These are phyloP conservation scores for Pascua guehoae DNA, from an alignment of 1,284 basidiomycete species.

Conservation along the genomic window DNA sequence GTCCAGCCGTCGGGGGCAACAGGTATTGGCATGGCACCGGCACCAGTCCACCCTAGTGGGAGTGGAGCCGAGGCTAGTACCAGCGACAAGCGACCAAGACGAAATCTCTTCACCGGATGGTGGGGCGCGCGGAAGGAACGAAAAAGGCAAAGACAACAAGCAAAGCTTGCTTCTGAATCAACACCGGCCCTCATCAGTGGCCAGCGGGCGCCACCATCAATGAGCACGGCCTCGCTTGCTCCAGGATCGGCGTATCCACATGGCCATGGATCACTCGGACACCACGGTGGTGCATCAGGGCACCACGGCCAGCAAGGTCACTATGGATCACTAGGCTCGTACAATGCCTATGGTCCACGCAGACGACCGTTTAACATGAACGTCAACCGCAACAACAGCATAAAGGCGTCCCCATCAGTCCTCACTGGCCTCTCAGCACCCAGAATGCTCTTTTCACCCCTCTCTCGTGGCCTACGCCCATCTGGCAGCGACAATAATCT, in stretches of 20 bases:
- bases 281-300: too few species aligned
- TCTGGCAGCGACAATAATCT: background rate
- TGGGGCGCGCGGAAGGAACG: constrained; percentile 3
- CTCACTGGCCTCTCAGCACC: constrained; percentile 35
- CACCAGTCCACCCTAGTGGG: background rate
- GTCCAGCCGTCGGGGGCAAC: constrained; percentile 16
- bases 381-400: background rate
- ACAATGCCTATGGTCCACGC: background rate
- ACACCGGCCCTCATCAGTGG: constrained; percentile 5
- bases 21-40: constrained; percentile 15
- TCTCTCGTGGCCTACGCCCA: constrained; percentile 27
- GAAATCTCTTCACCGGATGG: constrained; percentile 5
- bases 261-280: too few species aligned
- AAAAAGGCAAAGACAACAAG: background rate
- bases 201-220: background rate
- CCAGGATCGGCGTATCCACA: background rate
- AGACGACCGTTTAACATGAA: too few species aligned
- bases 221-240: constrained; percentile 1
- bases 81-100: constrained; percentile 1
- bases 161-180: constrained; percentile 1
- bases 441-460: constrained; percentile 41
- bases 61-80: background rate
- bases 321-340: too few species aligned
- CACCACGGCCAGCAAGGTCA: too few species aligned
- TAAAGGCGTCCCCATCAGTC: constrained; percentile 34